phyloP scores from a whole-genome alignment of 352 stramenopile genomes.

The Phytopythium delawarense region DNA sequence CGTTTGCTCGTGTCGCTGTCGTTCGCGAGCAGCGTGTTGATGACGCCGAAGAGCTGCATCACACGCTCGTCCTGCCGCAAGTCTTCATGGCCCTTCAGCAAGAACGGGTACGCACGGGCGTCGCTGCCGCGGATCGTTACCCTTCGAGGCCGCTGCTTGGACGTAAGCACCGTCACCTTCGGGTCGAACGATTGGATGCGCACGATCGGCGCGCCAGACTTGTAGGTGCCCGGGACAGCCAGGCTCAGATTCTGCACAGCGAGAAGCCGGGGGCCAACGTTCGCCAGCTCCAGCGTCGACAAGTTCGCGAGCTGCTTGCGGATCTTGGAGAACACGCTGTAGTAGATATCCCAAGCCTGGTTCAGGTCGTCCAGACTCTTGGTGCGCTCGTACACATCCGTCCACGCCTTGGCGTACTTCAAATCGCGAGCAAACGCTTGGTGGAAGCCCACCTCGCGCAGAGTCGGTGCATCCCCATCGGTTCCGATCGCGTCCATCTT shows the following conservation, averaged over 20 bases:
- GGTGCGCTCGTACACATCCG: conserved; percentile 72
- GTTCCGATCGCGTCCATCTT: conserved; percentile 75
- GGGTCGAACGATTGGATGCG: conserved; percentile 92
- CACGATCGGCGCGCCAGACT: conserved; percentile 79
- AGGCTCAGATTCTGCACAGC: conserved; percentile 93
- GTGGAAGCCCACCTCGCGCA: conserved; percentile 82
- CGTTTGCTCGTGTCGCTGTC: conserved; percentile 97
- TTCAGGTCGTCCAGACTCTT: conserved; percentile 82
- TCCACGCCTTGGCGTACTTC: conserved; percentile 79
- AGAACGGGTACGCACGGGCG: conserved; percentile 98
- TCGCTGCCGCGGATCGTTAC: conserved; percentile 98
- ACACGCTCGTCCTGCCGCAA: conserved; percentile 99
- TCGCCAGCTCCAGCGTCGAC: conserved; percentile 95
- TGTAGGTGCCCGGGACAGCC: conserved; percentile 94
- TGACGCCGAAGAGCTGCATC: conserved; percentile 99
- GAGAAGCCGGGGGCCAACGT: conserved; percentile 96
- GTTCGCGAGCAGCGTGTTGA: conserved; percentile 99
- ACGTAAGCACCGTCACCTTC: conserved; percentile 96
- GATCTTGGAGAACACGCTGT: conserved; percentile 96
- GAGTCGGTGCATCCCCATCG: conserved; percentile 70
- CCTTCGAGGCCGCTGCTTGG: conserved; percentile 98
- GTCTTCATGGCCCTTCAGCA: conserved; percentile 99
- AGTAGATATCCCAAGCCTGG: conserved; percentile 99
- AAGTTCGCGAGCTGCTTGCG: conserved; percentile 93
- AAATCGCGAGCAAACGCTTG: conserved; percentile 94